Evolutionary conservation across 2,329 filamentous ascomycete genomes (phyloP).

Genomic region (Xylariales sp.): DNA sequence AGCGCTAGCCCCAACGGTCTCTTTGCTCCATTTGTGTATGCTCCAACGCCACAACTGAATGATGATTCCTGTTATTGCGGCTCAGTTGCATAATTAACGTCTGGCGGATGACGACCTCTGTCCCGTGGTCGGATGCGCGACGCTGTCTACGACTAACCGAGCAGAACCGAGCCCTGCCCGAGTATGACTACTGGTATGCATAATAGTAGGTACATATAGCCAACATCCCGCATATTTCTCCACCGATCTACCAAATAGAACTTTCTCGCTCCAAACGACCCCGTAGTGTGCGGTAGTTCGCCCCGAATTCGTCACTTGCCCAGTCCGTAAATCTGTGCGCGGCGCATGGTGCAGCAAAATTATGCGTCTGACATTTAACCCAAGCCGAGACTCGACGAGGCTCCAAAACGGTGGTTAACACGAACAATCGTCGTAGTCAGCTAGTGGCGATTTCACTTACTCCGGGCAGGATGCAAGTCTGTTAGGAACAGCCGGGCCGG

Average conservation of each 20-base stretch:
- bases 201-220: background rate
- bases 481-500: slow-evolving; percentile 31
- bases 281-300: slow-evolving; percentile 23
- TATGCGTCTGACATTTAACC: slow-evolving; percentile 8
- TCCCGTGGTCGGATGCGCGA: background rate
- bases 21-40: background rate
- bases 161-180: background rate
- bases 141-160: background rate
- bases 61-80: background rate
- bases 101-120: too few relatives aligned
- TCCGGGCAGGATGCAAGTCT: background rate
- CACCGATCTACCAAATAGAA: slow-evolving; percentile 34
- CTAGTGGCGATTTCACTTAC: slow-evolving; percentile 10
- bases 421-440: slow-evolving; percentile 3
- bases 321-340: background rate
- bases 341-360: slow-evolving; percentile 10
- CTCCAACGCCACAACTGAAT: background rate
- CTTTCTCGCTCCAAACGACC: slow-evolving; percentile 32
- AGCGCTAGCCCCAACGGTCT: background rate
- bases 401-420: slow-evolving; percentile 7
- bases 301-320: slow-evolving; percentile 14
- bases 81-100: background rate
- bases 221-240: slow-evolving; percentile 13
- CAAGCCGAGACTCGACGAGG: slow-evolving; percentile 14
- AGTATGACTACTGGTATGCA: slow-evolving; percentile 10